Base-by-base conservation (phyloP, 2,329 filamentous ascomycete species). In the Aspergillus eucalypticola region DNA sequence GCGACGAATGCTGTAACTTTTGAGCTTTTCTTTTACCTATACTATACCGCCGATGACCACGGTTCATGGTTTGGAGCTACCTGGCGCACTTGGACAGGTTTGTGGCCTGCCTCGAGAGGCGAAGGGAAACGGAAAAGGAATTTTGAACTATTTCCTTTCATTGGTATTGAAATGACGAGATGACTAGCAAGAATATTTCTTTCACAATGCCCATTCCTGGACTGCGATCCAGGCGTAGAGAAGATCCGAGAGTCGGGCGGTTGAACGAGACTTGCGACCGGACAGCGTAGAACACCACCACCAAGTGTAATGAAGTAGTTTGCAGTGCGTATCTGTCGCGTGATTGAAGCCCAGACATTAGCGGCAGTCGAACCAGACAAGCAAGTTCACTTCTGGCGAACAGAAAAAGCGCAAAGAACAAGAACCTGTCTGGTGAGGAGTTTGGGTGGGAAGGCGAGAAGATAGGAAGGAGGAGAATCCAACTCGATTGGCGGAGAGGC, bases 361-460 rank as follows among this genome's bases (percentile, higher is more conserved):
- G 41, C 19, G 41, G 10, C 41, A 8, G 13, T 44, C 8, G 21
- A 49, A 49, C 23, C 44, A 23, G 7, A 15, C 19, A 17, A 29
- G 5, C 3, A 8, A 17, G 21, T 2, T 21, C 21, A 21, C 19
- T 10, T 21, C 41, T 44, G 41, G n/a, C 19, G 17, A 21, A 44
- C 41, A 6, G 21, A 23, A 44, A 23, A 44, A 13, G 10, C 21
- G 19, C 41, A 21, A 44, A n/a, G n/a, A 10, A 29, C 17, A 21
- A 44, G 19, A 15, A 17, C 10, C 21, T 39, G 35, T 21, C 51
- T 25, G 51, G 35, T 41, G 51, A 53, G 51, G 52, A 35, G 32
- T 35, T 35, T 35, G 41, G 54, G 41, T 58, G 64, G 48, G 52
- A 66, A 56, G 65, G 66, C 64, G 67, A 49, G 39, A 19, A 6